Percentiles rank a stretch among this genome's conserved stretches.
These are phyloP conservation scores for Amphichorda felina DNA, from an alignment of 2,329 filamentous ascomycete genomes.

Conservation along the genomic window DNA sequence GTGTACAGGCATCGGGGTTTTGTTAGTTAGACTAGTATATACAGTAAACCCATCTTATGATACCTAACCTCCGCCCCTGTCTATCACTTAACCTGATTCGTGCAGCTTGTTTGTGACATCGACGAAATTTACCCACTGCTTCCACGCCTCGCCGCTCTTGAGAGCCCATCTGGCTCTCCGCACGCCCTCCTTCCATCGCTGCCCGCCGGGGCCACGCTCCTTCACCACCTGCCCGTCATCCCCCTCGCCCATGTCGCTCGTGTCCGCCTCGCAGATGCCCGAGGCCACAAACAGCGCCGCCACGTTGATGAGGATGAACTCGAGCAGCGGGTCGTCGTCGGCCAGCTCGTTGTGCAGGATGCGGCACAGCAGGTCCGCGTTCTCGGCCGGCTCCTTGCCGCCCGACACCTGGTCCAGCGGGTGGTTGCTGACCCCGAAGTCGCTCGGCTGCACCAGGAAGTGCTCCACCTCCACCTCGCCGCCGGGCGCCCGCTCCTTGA, in stretches of 20 bases:
- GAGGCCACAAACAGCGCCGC: constrained; percentile 78
- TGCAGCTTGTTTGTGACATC: constrained; percentile 56
- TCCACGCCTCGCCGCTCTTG: constrained; percentile 74
- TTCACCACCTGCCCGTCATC: constrained; percentile 72
- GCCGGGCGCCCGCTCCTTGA: constrained; percentile 37
- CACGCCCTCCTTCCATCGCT: constrained; percentile 91
- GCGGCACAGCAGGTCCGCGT: constrained; percentile 70
- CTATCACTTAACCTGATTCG: constrained; percentile 2
- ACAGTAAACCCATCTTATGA: no score
- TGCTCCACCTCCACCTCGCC: constrained; percentile 49
- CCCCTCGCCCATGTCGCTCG: constrained; percentile 65
- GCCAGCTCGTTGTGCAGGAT: constrained; percentile 65
- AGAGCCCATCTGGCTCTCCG: constrained; percentile 80
- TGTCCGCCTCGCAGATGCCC: constrained; percentile 76
- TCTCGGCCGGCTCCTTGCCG: constrained; percentile 76
- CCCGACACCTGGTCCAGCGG: constrained; percentile 68
- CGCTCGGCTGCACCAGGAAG: constrained; percentile 68
- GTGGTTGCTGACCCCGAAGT: constrained; percentile 74
- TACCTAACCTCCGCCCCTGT: no score
- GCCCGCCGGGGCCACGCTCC: constrained; percentile 74
- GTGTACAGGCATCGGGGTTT: no score
- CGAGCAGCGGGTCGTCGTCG: constrained; percentile 70
- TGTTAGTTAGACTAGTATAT: no score
- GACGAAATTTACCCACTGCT: constrained; percentile 73
- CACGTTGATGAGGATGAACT: constrained; percentile 92